These are phyloP conservation scores for Talinum fruticosum DNA, from an alignment of 148 eudicot species.

Conservation along the genomic window DNA sequence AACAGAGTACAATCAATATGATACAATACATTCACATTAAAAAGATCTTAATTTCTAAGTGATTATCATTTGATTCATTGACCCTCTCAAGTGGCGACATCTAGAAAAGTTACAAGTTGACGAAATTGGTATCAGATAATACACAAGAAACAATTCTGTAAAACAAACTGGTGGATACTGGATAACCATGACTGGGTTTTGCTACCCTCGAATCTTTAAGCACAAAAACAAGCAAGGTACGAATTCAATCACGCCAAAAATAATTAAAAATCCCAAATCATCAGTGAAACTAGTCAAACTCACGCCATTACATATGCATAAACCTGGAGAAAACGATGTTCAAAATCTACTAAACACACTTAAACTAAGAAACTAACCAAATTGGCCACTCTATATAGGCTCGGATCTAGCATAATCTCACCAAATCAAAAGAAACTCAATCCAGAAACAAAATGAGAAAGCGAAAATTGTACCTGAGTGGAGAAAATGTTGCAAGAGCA, in stretches of 20 bases:
- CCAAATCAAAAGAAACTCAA: not conserved
- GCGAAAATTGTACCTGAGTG: conserved; percentile 42
- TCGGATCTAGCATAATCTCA: not conserved
- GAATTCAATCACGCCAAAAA: not conserved
- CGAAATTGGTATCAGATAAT: not conserved
- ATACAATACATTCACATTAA: not conserved
- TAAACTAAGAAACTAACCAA: too few species aligned
- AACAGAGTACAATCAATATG: not conserved
- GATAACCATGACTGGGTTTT: not conserved
- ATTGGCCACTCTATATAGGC: not conserved
- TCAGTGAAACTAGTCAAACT: too few species aligned
- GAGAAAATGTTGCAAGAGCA: conserved; percentile 99
- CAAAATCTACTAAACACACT: not conserved
- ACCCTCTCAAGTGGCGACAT: not conserved
- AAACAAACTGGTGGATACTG: too few species aligned
- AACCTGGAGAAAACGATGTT: not conserved
- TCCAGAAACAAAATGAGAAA: not conserved
- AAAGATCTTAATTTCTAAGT: not conserved
- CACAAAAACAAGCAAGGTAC: not conserved
- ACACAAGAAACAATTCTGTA: not conserved
- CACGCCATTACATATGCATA: too few species aligned
- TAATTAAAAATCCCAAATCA: not conserved
- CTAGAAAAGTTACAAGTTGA: not conserved
- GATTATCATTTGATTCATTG: not conserved
- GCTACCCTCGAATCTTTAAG: not conserved